Evolutionary conservation across 345 rosid genomes (phyloP), one percentile per base, ranked within the genome.

Genomic region (Murraya koenigii): DNA sequence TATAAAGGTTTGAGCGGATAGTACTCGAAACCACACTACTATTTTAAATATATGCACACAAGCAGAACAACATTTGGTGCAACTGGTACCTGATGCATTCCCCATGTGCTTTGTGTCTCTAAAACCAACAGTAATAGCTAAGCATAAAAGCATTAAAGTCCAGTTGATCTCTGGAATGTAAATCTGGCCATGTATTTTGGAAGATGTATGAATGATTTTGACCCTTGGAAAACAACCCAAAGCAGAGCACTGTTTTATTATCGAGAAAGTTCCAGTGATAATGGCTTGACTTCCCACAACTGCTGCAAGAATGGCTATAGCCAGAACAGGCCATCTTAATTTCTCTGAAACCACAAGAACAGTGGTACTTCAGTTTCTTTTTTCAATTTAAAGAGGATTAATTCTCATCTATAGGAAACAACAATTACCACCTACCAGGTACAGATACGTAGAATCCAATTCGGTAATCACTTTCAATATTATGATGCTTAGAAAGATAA

Each of bases 231-330:
- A 97, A 87, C 98, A 97, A 26, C 97, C 95, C 81, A 94, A 83
- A 79, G 99, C 84, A 76, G 95, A 88, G 80, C 98, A 93, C 77
- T 97, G 99, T 83, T 93, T 97, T 85, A 97, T 93, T 72, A 97
- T 92, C 0, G 99, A 97, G 85, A 94, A 97, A 70, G 98, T 97
- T 71, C 98, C 99, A 1, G 99, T 93, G 83, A 97, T 94, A 77
- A 94, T 86, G 20, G 99, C 98, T 80, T 97, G 98, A 82, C 99
- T 90, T 79, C 98, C 99, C 1, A 94, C 99, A 47, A 97, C 97
- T 54, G 98, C 99, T 7, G 98, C 98, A 71, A 91, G 88, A 59
- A 94, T 97, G 66, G 99, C 99, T 74, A 94, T 94, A 55, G 81
- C 94, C 75, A 97, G 87, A 86, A 97, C 97, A 19, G 98, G 99